Percentiles rank a stretch among this genome's conserved stretches.
These are phyloP conservation scores for Microsporum canis DNA, from an alignment of 2,329 filamentous ascomycete species.

Conservation along the genomic window DNA sequence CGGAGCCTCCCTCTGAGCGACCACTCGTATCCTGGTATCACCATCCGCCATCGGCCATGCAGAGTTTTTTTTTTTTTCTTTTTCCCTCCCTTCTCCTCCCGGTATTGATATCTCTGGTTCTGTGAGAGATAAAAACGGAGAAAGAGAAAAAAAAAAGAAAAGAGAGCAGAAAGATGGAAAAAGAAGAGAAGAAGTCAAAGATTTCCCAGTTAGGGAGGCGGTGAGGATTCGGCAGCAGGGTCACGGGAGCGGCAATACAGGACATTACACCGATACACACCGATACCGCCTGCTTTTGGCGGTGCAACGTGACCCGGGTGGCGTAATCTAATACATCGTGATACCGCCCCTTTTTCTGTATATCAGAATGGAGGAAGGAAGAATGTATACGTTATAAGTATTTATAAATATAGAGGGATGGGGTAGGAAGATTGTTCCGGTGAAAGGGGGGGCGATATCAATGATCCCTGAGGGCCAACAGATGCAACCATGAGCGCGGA, in stretches of 20 bases:
- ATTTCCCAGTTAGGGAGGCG: neutral
- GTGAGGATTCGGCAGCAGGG: neutral
- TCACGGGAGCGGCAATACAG: slow-evolving; percentile 4
- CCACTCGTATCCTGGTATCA: neutral
- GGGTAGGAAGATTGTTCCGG: neutral
- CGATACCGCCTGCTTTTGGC: neutral
- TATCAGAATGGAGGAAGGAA: neutral
- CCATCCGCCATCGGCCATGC: neutral
- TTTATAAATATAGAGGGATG: neutral
- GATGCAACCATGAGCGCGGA: neutral
- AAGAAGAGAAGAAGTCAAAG: neutral
- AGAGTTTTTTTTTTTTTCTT: neutral
- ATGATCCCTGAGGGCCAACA: neutral
- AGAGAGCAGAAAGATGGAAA: neutral
- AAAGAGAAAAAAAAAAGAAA: neutral
- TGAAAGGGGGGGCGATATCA: neutral
- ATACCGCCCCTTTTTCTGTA: neutral
- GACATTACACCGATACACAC: neutral
- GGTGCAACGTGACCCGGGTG: slow-evolving; percentile 1
- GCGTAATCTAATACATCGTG: slow-evolving; percentile 2
- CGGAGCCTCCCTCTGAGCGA: neutral
- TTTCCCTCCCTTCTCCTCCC: neutral
- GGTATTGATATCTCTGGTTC: neutral
- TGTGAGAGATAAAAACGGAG: neutral
- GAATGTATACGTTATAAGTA: neutral